Evolutionary conservation across 2,329 filamentous ascomycete species (phyloP).

Genomic region (Pyricularia pennisetigena): DNA sequence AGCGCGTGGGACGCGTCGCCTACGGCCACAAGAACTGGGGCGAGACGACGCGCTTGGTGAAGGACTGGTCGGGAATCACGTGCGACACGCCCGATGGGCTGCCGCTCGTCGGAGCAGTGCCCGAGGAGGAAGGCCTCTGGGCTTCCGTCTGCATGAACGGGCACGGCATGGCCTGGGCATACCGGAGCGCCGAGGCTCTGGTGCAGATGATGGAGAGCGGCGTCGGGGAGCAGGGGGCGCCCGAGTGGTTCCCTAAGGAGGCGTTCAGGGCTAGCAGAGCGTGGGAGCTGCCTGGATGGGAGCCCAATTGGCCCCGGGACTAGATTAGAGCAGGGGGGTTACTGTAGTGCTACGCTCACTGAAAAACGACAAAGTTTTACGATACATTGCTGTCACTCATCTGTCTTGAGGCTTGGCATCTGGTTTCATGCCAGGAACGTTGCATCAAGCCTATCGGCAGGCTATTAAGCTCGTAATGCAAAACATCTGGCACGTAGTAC

Average conservation of each 20-base stretch:
- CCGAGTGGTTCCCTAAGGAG: slow-evolving; percentile 4
- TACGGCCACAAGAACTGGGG: slow-evolving; percentile 43
- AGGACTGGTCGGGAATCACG: slow-evolving; percentile 43
- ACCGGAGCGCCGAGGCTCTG: slow-evolving; percentile 48
- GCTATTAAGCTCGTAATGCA: too few species aligned
- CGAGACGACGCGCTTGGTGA: slow-evolving; percentile 26
- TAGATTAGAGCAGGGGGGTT: slow-evolving; percentile 30
- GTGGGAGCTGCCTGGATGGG: slow-evolving; percentile 1
- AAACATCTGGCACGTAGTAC: too few species aligned
- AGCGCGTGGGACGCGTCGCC: slow-evolving; percentile 29
- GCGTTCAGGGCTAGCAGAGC: background rate
- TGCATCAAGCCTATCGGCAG: too few species aligned
- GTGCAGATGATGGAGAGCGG: slow-evolving; percentile 38
- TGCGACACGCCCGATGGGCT: slow-evolving; percentile 42
- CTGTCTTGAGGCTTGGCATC: too few species aligned
- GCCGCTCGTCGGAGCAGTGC: slow-evolving; percentile 41
- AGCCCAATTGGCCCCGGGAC: background rate
- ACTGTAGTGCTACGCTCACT: background rate
- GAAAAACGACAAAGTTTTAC: background rate
- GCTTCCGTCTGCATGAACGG: slow-evolving; percentile 53
- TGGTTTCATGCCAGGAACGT: too few species aligned
- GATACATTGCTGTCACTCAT: too few species aligned
- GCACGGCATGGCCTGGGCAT: slow-evolving; percentile 56
- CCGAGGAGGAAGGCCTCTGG: slow-evolving; percentile 33
- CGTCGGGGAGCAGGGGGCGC: slow-evolving; percentile 12